These are phyloP conservation scores for Fonsecaea erecta DNA, from an alignment of 2,329 filamentous ascomycete genomes.

Conservation along the genomic window DNA sequence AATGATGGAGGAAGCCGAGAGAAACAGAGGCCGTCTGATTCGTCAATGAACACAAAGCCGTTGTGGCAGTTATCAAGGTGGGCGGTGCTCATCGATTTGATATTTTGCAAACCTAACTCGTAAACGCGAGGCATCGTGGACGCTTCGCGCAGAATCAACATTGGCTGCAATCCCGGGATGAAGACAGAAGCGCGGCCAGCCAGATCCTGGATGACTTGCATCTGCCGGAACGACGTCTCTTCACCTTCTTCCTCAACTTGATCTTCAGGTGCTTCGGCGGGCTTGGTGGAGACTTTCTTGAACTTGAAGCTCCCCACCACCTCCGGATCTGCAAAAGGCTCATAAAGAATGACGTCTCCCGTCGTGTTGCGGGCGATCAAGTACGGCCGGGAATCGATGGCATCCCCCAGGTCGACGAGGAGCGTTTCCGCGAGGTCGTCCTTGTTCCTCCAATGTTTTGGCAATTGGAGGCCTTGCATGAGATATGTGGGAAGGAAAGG, in stretches of 20 bases:
- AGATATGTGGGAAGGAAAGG: slow-evolving; percentile 77
- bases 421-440: slow-evolving; percentile 79
- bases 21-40: slow-evolving; percentile 46
- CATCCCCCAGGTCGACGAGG: slow-evolving; percentile 82
- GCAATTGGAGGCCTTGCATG: slow-evolving; percentile 67
- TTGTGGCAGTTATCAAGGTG: slow-evolving; percentile 76
- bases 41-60: slow-evolving; percentile 83
- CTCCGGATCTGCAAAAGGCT: slow-evolving; percentile 64
- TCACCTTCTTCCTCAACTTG: slow-evolving; percentile 55
- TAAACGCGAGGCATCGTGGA: slow-evolving; percentile 76
- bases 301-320: slow-evolving; percentile 64
- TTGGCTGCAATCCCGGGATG: slow-evolving; percentile 76
- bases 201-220: slow-evolving; percentile 57
- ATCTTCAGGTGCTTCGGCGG: slow-evolving; percentile 53
- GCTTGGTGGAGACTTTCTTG: slow-evolving; percentile 71
- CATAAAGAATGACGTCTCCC: slow-evolving; percentile 85
- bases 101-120: slow-evolving; percentile 69
- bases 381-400: slow-evolving; percentile 71
- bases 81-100: slow-evolving; percentile 75
- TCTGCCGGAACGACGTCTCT: slow-evolving; percentile 47
- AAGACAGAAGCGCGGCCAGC: slow-evolving; percentile 81
- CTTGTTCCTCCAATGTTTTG: slow-evolving; percentile 71
- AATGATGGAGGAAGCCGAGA: slow-evolving; percentile 69
- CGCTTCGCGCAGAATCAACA: slow-evolving; percentile 80
- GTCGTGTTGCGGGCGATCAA: slow-evolving; percentile 78